Conservation (phyloP, 2,329 filamentous ascomycete species). For the Cordyceps sp. region DNA sequence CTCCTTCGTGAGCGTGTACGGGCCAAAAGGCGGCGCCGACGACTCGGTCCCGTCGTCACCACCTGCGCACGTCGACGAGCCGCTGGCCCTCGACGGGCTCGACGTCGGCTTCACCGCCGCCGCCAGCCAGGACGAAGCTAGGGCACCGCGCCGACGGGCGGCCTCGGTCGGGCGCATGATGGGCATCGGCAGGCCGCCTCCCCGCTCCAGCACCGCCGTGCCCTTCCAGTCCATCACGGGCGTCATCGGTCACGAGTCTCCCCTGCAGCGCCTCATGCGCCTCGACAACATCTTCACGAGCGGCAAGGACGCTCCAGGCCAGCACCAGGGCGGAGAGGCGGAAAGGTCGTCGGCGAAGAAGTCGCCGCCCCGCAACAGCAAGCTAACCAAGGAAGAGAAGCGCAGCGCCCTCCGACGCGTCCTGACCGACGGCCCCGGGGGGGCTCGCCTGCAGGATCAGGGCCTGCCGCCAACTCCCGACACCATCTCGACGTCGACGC, state of each 20-base stretch:
- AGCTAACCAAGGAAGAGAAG: slow-evolving; percentile 26
- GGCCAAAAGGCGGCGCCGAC: slow-evolving; percentile 17
- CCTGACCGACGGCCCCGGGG: slow-evolving; percentile 25
- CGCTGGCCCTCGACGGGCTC: slow-evolving; percentile 12
- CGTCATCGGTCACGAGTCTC: slow-evolving; percentile 9
- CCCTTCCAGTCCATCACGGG: slow-evolving; percentile 29
- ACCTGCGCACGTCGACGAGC: slow-evolving; percentile 12
- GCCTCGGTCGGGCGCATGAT: slow-evolving; percentile 10
- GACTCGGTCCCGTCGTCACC: slow-evolving; percentile 9
- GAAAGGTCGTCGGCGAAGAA: slow-evolving; percentile 4
- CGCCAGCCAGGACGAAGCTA: background rate
- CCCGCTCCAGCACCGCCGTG: slow-evolving; percentile 11
- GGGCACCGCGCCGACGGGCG: slow-evolving; percentile 4
- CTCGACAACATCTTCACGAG: slow-evolving; percentile 14
- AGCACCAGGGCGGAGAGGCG: background rate
- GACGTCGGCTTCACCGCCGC: slow-evolving; percentile 3
- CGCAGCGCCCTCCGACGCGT: slow-evolving; percentile 30
- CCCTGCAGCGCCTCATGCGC: slow-evolving; percentile 32
- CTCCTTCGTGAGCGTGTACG: slow-evolving; percentile 50
- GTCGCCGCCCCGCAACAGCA: background rate
- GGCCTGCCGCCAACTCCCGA: slow-evolving; percentile 40
- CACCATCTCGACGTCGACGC: slow-evolving; percentile 39
- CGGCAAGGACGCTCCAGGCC: slow-evolving; percentile 10
- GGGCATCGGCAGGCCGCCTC: background rate
- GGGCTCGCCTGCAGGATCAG: slow-evolving; percentile 23